Percentiles rank a stretch among this genome's conserved stretches.
These are phyloP conservation scores for Picea abies DNA, from an alignment of 83 land plant species.

Conservation along the genomic window DNA sequence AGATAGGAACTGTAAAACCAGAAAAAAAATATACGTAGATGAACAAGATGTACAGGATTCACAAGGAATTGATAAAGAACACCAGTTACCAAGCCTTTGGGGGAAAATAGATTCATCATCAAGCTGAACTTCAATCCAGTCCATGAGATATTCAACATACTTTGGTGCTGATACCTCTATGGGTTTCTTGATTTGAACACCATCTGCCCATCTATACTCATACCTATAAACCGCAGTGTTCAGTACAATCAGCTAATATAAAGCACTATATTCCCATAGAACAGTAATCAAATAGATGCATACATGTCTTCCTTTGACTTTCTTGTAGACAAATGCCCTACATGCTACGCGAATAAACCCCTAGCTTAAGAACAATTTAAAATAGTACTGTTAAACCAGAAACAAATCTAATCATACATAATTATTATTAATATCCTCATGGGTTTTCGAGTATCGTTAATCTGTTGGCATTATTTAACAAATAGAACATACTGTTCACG, in stretches of 20 bases:
- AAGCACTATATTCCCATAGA: background rate
- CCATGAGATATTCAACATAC: conserved; percentile 97
- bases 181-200: conserved; percentile 94
- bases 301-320: background rate
- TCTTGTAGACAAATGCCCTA: background rate
- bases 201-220: conserved; percentile 99
- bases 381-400: background rate
- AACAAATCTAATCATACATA: background rate
- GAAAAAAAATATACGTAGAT: background rate
- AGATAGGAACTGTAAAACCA: background rate
- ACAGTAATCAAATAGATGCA: background rate
- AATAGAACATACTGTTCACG: background rate
- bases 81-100: conserved; percentile 83
- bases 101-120: conserved; percentile 98
- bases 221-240: conserved; percentile 54
- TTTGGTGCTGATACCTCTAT: conserved; percentile 99
- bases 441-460: background rate
- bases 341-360: background rate
- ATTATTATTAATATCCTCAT: background rate
- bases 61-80: background rate
- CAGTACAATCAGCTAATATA: background rate
- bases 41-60: background rate
- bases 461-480: background rate
- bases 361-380: background rate
- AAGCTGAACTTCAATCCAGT: conserved; percentile 97